Conservation (phyloP, 768 basidiomycete species). For the Hygrocybe punicea region DNA sequence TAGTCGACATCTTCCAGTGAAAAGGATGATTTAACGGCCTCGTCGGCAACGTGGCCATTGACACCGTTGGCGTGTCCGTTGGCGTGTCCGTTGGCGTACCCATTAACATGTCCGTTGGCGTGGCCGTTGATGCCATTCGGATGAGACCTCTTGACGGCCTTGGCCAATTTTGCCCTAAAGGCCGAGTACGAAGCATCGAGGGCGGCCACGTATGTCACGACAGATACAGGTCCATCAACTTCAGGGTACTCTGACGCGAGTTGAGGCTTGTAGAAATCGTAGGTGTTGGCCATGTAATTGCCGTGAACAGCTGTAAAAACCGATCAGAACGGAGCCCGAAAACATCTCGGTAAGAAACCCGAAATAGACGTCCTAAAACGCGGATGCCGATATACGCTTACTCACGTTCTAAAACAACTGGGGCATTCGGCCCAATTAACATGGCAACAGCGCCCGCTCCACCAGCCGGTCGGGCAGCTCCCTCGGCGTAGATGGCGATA, state of each 20-base stretch:
- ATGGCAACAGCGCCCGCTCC: constrained; percentile 95
- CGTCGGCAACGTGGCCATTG: constrained; percentile 39
- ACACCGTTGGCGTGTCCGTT: constrained; percentile 7
- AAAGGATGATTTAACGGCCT: constrained; percentile 50
- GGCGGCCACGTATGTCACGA: constrained; percentile 91
- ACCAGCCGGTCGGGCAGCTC: constrained; percentile 89
- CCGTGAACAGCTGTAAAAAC: constrained; percentile 79
- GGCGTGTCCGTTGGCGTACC: constrained; percentile 1
- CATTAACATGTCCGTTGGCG: constrained; percentile 1
- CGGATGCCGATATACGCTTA: constrained; percentile 16
- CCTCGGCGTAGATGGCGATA: constrained; percentile 97
- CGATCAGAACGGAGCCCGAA: neutral
- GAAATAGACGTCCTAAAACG: neutral
- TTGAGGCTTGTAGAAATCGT: constrained; percentile 99
- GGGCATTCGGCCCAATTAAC: constrained; percentile 94
- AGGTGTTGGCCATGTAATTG: constrained; percentile 94
- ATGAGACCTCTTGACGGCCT: constrained; percentile 47
- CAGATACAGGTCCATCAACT: constrained; percentile 95
- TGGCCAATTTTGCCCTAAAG: constrained; percentile 78
- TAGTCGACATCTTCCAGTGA: constrained; percentile 86
- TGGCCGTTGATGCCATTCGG: constrained; percentile 5
- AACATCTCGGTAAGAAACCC: neutral
- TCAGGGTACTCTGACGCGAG: constrained; percentile 93
- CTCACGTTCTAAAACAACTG: constrained; percentile 92
- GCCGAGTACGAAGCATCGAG: constrained; percentile 85